Evolutionary conservation across 2,329 filamentous ascomycete species (phyloP).

Genomic region (Penicillium italicum): DNA sequence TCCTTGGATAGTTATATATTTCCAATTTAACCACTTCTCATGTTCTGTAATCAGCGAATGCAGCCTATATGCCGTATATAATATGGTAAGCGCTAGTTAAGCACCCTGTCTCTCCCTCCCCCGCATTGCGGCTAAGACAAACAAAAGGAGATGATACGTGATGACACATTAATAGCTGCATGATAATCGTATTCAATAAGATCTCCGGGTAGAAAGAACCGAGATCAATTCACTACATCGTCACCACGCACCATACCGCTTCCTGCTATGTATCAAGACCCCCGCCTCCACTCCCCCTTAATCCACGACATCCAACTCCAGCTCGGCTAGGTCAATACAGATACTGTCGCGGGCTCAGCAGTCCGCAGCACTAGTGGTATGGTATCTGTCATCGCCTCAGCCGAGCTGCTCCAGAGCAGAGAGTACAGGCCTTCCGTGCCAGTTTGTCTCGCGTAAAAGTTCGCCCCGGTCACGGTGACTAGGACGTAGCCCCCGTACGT

Average conservation of each 20-base stretch:
- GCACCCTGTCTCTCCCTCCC: neutral
- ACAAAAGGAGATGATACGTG: neutral
- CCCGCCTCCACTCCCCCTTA: neutral
- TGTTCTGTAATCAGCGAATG: neutral
- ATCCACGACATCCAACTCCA: neutral
- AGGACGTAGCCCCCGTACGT: slow-evolving; percentile 14
- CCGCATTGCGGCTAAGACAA: neutral
- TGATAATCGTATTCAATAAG: neutral
- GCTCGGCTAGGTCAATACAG: slow-evolving; percentile 4
- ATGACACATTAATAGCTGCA: neutral
- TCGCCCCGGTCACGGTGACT: slow-evolving; percentile 9
- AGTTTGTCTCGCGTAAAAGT: slow-evolving; percentile 13
- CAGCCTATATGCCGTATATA: neutral
- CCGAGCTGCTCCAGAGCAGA: slow-evolving; percentile 12
- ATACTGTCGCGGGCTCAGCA: slow-evolving; percentile 9
- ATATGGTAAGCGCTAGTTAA: neutral
- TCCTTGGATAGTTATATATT: neutral
- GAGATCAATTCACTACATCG: neutral
- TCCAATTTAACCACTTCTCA: neutral
- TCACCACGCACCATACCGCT: neutral
- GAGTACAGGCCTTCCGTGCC: slow-evolving; percentile 10
- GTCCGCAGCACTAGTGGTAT: slow-evolving; percentile 13
- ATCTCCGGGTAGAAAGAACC: neutral
- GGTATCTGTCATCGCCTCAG: slow-evolving; percentile 4
- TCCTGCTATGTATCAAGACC: neutral